Percentiles rank a stretch among this genome's conserved stretches.
These are phyloP conservation scores for Tulasnella sp. DNA, from an alignment of 768 basidiomycete species.

Conservation along the genomic window DNA sequence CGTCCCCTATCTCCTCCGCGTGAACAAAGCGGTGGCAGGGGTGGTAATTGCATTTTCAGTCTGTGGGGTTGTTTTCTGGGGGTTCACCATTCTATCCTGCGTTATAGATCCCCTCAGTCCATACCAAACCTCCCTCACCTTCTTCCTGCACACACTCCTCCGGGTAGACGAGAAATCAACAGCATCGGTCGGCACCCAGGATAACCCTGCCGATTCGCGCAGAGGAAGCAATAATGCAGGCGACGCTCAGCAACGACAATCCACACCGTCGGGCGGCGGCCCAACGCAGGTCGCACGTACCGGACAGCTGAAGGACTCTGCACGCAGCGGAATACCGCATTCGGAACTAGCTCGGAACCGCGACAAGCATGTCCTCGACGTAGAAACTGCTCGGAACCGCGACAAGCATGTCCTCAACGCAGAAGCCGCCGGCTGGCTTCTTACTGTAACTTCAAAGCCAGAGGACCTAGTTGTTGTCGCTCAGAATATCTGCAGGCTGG, in stretches of 20 bases:
- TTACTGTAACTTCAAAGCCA: too few species aligned
- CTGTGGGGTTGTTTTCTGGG: not conserved
- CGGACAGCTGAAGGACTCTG: too few species aligned
- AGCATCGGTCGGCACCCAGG: too few species aligned
- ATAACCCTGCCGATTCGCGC: too few species aligned
- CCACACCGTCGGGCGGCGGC: too few species aligned
- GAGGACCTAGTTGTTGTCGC: too few species aligned
- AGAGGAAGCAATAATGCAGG: too few species aligned
- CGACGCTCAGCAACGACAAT: too few species aligned
- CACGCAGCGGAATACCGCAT: too few species aligned
- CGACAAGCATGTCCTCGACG: not conserved
- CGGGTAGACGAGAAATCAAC: not conserved
- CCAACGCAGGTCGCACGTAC: too few species aligned
- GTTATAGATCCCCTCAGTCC: not conserved
- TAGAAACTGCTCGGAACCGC: not conserved
- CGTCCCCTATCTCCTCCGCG: not conserved
- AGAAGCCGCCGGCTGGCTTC: not conserved
- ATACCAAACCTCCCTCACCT: not conserved
- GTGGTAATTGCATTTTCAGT: not conserved
- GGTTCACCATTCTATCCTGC: not conserved
- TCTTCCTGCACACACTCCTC: not conserved
- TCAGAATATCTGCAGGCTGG: too few species aligned
- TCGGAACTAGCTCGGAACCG: too few species aligned
- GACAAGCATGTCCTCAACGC: not conserved
- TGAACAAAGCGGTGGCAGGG: not conserved